Evolutionary conservation across 106 monocot species (phyloP), one percentile per base, ranked within the genome.

Genomic region (Dioscorea alata): DNA sequence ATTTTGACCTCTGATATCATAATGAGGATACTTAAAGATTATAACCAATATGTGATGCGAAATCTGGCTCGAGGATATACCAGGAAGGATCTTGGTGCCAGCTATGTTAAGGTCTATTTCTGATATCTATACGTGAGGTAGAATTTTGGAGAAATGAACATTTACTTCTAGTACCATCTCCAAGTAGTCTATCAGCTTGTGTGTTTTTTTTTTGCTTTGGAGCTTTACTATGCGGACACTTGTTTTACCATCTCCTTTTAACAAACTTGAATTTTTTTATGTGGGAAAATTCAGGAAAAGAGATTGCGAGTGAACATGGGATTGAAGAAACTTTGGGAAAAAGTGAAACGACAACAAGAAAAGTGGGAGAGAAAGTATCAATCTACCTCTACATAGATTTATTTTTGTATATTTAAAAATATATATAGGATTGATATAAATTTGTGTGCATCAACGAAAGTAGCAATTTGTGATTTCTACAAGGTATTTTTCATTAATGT

Each of bases 11-110:
- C 94, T 49, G 90, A 94, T 76, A 62, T 94, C 59, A 89, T 93
- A 74, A 93, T 89, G 93, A 81, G 93, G 71, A 93, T 93, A 56
- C 73, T 93, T 19, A 93, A 86, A 74, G 93, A 86, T 71, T 93
- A 93, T 59, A 93, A 89, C 34, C 64, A 89, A 70, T 89, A 86
- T 75, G 86, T 93, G 63, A 93, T 84, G 89, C 89, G 93, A 49
- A 93, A 93, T 62, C 76, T 93, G 79, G 89, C 93, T 2, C 70
- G 93, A 61, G 93, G 93, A 42, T 93, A 93, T 74, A 77, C 84
- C 50, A 79, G 93, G 73, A 82, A 86, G 62, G 93, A 93, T 71
- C 93, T 93, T 54, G 84, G 86, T 73, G 89, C 89, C 65, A 93
- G 89, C 80, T 93, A 89, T 74, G 81, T 89, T 21, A 89, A 86